Conservation (phyloP, 192 early-diverging fungal genomes). For the Podila epigama region DNA sequence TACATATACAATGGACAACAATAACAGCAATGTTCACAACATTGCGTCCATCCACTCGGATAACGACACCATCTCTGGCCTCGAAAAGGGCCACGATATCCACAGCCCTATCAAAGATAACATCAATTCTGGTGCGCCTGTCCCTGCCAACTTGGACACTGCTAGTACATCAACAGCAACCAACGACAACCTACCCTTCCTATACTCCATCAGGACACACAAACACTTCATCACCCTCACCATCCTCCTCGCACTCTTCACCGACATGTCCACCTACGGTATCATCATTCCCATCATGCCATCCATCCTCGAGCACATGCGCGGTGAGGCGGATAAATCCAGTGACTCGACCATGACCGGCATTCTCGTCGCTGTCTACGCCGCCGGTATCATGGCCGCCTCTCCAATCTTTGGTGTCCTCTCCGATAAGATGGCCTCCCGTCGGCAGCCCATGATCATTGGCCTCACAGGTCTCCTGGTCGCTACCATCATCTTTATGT, state of each 20-base stretch:
- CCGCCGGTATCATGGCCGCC: conserved; percentile 65
- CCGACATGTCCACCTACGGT: conserved; percentile 68
- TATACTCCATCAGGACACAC: conserved; percentile 19
- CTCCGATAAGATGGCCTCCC: conserved; percentile 73
- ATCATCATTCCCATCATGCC: conserved; percentile 77
- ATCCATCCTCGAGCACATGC: conserved; percentile 65
- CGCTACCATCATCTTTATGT: conserved; percentile 68
- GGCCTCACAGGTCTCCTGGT: conserved; percentile 68
- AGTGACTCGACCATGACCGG: conserved; percentile 67
- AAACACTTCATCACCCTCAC: conserved; percentile 45
- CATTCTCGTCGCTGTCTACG: conserved; percentile 68
- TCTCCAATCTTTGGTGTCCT: conserved; percentile 72
- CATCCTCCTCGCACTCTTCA: conserved; percentile 38
- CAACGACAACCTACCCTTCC: conserved; percentile 19
- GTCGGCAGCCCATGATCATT: conserved; percentile 72
- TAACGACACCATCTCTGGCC: neutral
- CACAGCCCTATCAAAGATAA: no score
- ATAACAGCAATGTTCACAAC: no score
- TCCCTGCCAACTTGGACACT: no score
- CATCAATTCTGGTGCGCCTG: no score
- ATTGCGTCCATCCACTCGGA: neutral
- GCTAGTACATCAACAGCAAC: no score
- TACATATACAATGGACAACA: no score
- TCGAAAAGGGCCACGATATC: neutral
- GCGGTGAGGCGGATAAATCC: no score